These are phyloP conservation scores for Astrephomene gubernaculifera DNA, from an alignment of 139 green algal species.

Conservation along the genomic window DNA sequence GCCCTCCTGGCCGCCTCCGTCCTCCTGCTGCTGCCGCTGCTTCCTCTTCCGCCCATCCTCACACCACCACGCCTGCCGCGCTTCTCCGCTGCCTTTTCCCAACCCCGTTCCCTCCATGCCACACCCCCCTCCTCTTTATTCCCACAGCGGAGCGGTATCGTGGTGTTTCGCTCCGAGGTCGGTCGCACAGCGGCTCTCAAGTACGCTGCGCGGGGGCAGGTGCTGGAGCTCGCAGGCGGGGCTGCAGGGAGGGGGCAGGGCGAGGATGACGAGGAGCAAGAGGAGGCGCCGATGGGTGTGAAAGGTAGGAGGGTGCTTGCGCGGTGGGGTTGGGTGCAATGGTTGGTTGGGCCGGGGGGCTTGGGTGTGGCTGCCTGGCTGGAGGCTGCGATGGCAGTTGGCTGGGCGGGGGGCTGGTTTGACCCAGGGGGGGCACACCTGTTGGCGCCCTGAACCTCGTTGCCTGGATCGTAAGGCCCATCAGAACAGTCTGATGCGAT, in stretches of 20 bases:
- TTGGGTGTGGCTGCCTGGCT: background rate
- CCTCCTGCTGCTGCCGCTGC: background rate
- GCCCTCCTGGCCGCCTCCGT: no score
- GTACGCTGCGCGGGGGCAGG: constrained; percentile 12
- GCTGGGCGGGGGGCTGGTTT: no score
- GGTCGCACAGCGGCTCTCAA: background rate
- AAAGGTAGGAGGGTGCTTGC: constrained; percentile 49
- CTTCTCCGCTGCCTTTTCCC: no score
- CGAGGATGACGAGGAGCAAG: constrained; percentile 29
- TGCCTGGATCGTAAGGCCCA: no score
- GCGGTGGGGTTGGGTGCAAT: background rate
- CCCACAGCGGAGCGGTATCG: constrained; percentile 61
- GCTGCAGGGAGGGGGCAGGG: background rate
- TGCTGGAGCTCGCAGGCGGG: constrained; percentile 11
- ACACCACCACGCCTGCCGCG: no score
- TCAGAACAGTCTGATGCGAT: no score
- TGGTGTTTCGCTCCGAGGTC: constrained; percentile 58
- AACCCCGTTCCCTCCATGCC: no score
- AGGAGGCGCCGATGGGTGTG: constrained; percentile 49
- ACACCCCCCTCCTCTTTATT: no score
- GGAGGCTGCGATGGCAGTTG: no score
- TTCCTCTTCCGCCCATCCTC: background rate
- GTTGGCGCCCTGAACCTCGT: no score
- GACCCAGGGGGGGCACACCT: no score
- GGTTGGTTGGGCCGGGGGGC: background rate